A percentile compares a stretch with the other conserved stretches of the same genome.
These are phyloP conservation scores for Parachaetomium inaequale DNA, from an alignment of 495 filamentous ascomycete species.

Conservation along the genomic window DNA sequence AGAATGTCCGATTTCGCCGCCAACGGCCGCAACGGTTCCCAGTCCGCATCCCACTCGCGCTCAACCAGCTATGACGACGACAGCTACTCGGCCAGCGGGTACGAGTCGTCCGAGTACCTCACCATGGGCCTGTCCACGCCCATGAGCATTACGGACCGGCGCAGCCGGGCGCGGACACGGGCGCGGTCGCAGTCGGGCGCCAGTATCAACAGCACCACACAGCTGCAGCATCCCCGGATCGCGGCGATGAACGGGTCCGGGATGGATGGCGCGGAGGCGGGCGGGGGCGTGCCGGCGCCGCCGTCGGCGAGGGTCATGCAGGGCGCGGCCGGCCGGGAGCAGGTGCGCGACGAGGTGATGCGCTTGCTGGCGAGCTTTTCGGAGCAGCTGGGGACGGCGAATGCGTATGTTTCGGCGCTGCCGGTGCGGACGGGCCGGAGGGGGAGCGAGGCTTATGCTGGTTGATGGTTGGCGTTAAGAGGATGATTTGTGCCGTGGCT, in stretches of 20 bases:
- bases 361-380: constrained; percentile 49
- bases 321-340: constrained; percentile 46
- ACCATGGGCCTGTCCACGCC: constrained; percentile 19
- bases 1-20: constrained; percentile 12
- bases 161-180: constrained; percentile 8
- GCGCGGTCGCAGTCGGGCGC: constrained; percentile 16
- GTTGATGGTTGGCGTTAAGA: background rate
- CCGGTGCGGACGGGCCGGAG: constrained; percentile 27
- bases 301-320: constrained; percentile 51
- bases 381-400: constrained; percentile 40
- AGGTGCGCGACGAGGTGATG: constrained; percentile 54
- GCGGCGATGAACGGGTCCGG: constrained; percentile 14
- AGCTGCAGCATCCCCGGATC: constrained; percentile 9
- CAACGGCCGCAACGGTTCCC: constrained; percentile 15
- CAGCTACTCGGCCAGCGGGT: constrained; percentile 30
- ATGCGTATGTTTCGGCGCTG: constrained; percentile 28
- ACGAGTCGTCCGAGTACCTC: constrained; percentile 30
- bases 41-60: constrained; percentile 19
- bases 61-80: constrained; percentile 35
- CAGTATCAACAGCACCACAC: constrained; percentile 9
- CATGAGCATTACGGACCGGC: constrained; percentile 9
- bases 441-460: constrained; percentile 18
- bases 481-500: background rate
- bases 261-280: background rate
- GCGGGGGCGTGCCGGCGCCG: constrained; percentile 33